Evolutionary conservation across 1,139 yeast species (phyloP).

Genomic region (Blastobotrys indianensis): DNA sequence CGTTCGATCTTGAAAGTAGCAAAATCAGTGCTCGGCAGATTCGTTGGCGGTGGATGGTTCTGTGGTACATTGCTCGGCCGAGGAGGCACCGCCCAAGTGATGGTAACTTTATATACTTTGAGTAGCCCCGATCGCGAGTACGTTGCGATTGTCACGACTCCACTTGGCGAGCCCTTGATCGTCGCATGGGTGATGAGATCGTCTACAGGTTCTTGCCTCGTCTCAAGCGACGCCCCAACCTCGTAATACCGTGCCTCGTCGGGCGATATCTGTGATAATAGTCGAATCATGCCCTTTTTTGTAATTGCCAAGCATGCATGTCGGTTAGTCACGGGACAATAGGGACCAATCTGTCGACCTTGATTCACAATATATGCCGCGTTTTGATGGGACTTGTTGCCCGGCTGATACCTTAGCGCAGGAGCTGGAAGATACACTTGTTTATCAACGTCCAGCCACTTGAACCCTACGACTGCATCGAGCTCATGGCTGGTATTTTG

Average conservation of each 20-base stretch:
- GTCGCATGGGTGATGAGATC: conserved; percentile 42
- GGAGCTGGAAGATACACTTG: conserved; percentile 38
- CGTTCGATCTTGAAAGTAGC: conserved; percentile 17
- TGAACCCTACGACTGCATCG: conserved; percentile 44
- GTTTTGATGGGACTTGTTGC: conserved; percentile 18
- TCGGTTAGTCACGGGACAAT: conserved; percentile 63
- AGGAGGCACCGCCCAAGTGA: conserved; percentile 52
- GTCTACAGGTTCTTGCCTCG: conserved; percentile 9
- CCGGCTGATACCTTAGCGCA: conserved; percentile 35
- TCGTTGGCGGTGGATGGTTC: conserved; percentile 12
- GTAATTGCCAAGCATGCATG: conserved; percentile 69
- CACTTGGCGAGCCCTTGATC: conserved; percentile 54
- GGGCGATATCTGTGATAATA: conserved; percentile 27
- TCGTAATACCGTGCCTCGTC: conserved; percentile 29
- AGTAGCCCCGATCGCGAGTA: conserved; percentile 43
- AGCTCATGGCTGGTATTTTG: conserved; percentile 21
- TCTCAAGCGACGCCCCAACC: conserved; percentile 23
- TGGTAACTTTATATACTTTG: conserved; percentile 42
- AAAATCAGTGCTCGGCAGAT: conserved; percentile 15
- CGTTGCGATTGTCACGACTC: conserved; percentile 44
- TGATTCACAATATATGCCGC: conserved; percentile 40
- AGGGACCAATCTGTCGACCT: conserved; percentile 51
- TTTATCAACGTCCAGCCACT: conserved; percentile 68
- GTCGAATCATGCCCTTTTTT: conserved; percentile 52
- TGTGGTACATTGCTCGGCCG: conserved; percentile 11